phyloP scores from a whole-genome alignment of 2,329 filamentous ascomycete genomes.

The Cercospora berteroae region DNA sequence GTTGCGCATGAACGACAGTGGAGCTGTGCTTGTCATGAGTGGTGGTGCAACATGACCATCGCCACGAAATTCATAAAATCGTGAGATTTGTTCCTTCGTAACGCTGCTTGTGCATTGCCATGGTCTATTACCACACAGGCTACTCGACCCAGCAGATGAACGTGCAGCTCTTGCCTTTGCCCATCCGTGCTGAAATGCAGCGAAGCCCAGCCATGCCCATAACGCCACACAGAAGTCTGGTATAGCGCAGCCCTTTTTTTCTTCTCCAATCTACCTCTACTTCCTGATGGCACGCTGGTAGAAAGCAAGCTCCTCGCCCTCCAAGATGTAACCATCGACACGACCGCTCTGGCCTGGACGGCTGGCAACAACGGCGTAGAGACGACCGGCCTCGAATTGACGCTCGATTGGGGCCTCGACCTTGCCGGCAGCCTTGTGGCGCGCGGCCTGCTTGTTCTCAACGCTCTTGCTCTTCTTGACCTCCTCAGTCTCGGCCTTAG shows the following conservation, averaged over 20 bases:
- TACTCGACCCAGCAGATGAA: conserved; percentile 16
- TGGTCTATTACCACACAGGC: conserved; percentile 16
- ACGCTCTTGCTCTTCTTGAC: conserved; percentile 93
- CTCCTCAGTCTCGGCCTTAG: conserved; percentile 61
- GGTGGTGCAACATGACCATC: background rate
- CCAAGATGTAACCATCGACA: conserved; percentile 94
- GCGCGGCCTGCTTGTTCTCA: conserved; percentile 92
- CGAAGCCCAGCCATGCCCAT: conserved; percentile 25
- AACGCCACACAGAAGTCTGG: conserved; percentile 27
- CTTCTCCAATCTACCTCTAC: conserved; percentile 56
- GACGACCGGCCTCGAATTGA: conserved; percentile 98
- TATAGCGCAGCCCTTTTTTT: conserved; percentile 1
- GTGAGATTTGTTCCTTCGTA: conserved; percentile 16
- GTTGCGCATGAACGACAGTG: background rate
- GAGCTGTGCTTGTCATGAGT: background rate
- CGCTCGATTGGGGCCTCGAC: conserved; percentile 89
- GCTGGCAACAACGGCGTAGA: conserved; percentile 89
- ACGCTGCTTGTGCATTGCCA: conserved; percentile 15
- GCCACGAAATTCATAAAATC: conserved; percentile 6
- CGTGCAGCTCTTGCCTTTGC: conserved; percentile 21
- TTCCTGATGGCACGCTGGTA: conserved; percentile 99
- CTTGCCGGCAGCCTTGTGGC: conserved; percentile 82
- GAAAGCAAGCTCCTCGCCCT: conserved; percentile 99
- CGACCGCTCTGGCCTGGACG: conserved; percentile 96
- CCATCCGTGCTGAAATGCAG: conserved; percentile 25